Percentiles rank a stretch among this genome's conserved stretches.
Conservation (phyloP, 1,284 basidiomycete genomes). For the Microbotryomycetes sp. region DNA sequence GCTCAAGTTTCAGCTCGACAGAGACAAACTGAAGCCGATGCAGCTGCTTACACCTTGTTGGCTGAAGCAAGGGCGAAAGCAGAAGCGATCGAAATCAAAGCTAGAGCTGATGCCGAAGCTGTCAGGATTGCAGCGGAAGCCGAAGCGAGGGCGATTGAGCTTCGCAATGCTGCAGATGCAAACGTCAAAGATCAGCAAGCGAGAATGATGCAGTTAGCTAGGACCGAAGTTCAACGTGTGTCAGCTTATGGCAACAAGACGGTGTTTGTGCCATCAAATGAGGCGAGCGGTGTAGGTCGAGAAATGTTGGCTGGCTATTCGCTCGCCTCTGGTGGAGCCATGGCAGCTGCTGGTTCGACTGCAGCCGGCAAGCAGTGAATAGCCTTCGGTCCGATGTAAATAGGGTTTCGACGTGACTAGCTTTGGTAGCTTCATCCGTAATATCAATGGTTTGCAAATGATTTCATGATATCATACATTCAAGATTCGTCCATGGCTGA, state of each 20-base stretch:
- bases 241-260: constrained; percentile 61
- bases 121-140: constrained; percentile 63
- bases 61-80: constrained; percentile 67
- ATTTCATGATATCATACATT: too few relatives aligned
- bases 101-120: constrained; percentile 63
- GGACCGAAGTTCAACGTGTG: constrained; percentile 58
- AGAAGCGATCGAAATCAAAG: constrained; percentile 60
- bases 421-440: too few relatives aligned
- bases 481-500: too few relatives aligned
- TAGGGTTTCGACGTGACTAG: background rate
- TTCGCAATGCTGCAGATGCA: constrained; percentile 57
- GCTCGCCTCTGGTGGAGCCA: background rate
- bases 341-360: too few relatives aligned
- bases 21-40: constrained; percentile 62
- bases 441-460: too few relatives aligned
- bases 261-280: constrained; percentile 61
- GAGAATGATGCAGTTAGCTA: constrained; percentile 62
- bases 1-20: constrained; percentile 64
- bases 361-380: background rate
- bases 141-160: constrained; percentile 59
- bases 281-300: constrained; percentile 17
- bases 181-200: constrained; percentile 59
- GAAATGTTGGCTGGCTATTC: background rate
- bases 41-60: constrained; percentile 63
- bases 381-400: background rate